Percentiles rank a stretch among this genome's conserved stretches.
phyloP scores from a whole-genome alignment of 352 stramenopile genomes.

The Aphanomyces astaci region DNA sequence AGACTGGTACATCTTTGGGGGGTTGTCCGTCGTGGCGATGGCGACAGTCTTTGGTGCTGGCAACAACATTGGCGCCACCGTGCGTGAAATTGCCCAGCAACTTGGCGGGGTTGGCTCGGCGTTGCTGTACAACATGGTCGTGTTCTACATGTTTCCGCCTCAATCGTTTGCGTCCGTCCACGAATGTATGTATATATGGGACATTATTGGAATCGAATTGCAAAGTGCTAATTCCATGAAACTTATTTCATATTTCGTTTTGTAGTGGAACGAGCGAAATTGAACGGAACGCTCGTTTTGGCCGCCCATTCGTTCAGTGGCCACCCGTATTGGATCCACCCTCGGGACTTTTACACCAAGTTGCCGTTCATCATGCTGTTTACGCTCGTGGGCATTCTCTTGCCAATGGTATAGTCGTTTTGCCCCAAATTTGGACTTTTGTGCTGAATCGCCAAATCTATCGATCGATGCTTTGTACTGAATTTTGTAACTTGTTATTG shows the following conservation, averaged over 20 bases:
- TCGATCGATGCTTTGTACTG: no score
- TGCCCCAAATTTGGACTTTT: no score
- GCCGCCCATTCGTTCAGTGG: constrained; percentile 55
- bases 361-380: constrained; percentile 73
- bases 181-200: constrained; percentile 14
- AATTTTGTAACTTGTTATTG: no score
- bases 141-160: constrained; percentile 49
- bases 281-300: constrained; percentile 38
- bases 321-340: constrained; percentile 56
- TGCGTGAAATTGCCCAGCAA: constrained; percentile 63
- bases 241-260: background rate
- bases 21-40: constrained; percentile 65
- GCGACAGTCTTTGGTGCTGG: constrained; percentile 66
- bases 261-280: constrained; percentile 19
- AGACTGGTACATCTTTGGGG: constrained; percentile 54
- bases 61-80: constrained; percentile 61
- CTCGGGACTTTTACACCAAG: constrained; percentile 62
- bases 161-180: background rate
- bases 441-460: no score
- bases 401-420: constrained; percentile 49
- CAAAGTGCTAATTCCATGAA: background rate
- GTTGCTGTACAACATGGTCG: constrained; percentile 66
- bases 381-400: constrained; percentile 47
- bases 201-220: no score
- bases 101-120: constrained; percentile 76